A percentile compares a stretch with the other conserved stretches of the same genome.
Evolutionary conservation across 108 stramenopile species (phyloP).

Genomic region (Chaetoceros muelleri): DNA sequence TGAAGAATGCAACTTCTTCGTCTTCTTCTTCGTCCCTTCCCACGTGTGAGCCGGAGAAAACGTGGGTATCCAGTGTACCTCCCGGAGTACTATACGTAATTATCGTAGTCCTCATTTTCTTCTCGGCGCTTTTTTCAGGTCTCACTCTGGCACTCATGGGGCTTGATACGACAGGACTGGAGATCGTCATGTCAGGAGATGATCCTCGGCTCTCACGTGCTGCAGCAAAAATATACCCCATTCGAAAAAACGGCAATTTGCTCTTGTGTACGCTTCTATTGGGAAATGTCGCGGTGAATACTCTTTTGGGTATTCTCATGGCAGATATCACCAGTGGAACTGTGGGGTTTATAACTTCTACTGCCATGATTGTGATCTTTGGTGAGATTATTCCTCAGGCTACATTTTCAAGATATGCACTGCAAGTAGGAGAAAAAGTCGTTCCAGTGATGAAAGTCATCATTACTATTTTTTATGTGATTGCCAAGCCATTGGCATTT

Average conservation of each 20-base stretch:
- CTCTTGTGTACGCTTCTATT: slow-evolving; percentile 94
- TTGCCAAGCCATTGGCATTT: slow-evolving; percentile 71
- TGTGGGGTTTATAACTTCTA: slow-evolving; percentile 86
- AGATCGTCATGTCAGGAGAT: slow-evolving; percentile 88
- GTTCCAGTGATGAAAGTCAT: slow-evolving; percentile 85
- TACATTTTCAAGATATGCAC: slow-evolving; percentile 82
- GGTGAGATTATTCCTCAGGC: slow-evolving; percentile 98
- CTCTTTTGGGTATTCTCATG: slow-evolving; percentile 88
- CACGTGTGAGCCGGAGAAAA: too few species aligned
- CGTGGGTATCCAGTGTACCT: slow-evolving; percentile 20
- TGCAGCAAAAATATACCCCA: slow-evolving; percentile 75
- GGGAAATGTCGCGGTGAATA: slow-evolving; percentile 96
- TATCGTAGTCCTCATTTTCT: slow-evolving; percentile 38
- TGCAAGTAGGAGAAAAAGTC: slow-evolving; percentile 74
- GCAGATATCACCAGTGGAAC: slow-evolving; percentile 78
- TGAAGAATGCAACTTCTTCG: too few species aligned
- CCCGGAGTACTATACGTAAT: slow-evolving; percentile 42
- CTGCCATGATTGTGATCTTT: slow-evolving; percentile 82
- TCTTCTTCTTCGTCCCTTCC: too few species aligned
- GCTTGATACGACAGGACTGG: slow-evolving; percentile 91
- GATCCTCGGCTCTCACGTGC: slow-evolving; percentile 36
- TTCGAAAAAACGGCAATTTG: slow-evolving; percentile 90
- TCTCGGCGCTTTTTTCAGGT: slow-evolving; percentile 86
- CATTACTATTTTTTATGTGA: slow-evolving; percentile 49
- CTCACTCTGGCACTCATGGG: slow-evolving; percentile 93